Evolutionary conservation across 1,284 basidiomycete genomes (phyloP), one percentile per base, ranked within the genome.

Genomic region (Ceratobasidium sp.): DNA sequence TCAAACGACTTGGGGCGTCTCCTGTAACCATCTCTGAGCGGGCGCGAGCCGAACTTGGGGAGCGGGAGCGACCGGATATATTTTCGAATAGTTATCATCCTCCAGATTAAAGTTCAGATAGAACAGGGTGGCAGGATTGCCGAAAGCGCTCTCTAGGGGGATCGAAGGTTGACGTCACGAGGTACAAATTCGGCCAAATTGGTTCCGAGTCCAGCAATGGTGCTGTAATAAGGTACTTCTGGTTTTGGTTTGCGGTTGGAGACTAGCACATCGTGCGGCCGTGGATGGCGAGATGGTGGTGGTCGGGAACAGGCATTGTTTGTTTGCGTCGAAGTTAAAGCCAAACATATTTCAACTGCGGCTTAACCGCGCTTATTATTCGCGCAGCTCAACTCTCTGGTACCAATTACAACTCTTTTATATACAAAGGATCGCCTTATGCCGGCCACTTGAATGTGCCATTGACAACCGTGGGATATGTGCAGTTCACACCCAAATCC

Each of bases 371-470:
- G 30, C 59, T 30, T 20, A 7, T 35, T 6, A 33, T 6, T 27
- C 3, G 23, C 8, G 57, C 10, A 35, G 16, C 18, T 27, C 14
- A 33, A n/a, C 41, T n/a, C 59, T 18, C 20, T 14, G 12, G 16
- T 14, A 14, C 38, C 41, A 46, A 64, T 46, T 64, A 64, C 41
- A 41, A 20, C 4, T 38, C 41, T 38, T 60, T 60, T 60, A 6
- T 33, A 23, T 60, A 60, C 18, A 60, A 23, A 57, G 1, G 33
- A 30, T 23, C 59, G 18, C 16, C 30, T 57, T 41, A 76, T 18
- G 73, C 73, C 16, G 73, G 73, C 73, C 73, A 76, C 52, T 76
- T 76, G 50, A 76, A 76, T 30, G 73, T 66, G 18, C 73, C 73
- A 35, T 76, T 76, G 3, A 76, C 73, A 30, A 76, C 38, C 14